Evolutionary conservation across 2,329 filamentous ascomycete genomes (phyloP), one percentile per base, ranked within the genome.

Genomic region (Trichoderma harzianum): DNA sequence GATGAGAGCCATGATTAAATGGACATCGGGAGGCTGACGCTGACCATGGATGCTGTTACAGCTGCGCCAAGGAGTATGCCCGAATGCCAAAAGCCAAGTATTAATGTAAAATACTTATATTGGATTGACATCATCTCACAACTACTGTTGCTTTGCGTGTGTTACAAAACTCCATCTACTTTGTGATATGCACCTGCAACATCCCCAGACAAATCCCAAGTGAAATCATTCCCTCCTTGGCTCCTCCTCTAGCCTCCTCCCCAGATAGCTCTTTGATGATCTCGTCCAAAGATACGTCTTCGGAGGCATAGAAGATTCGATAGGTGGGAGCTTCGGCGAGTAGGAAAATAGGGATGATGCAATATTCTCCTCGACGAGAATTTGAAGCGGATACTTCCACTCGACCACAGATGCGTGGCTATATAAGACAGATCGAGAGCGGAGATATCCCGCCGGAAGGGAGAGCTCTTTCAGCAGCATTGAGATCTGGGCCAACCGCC

Each of bases 171-270:
- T 43, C 3, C 3, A 43, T n/a, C 39, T 3, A n/a, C 16, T n/a
- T 10, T n/a, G 39, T 18, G 7, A 10, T n/a, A 43, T n/a, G 7
- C 16, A 18, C n/a, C 16, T 43, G 7, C 7, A 10, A 3, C 16
- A 43, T n/a, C 16, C 39, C 18, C 8, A 10, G 7, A 43, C 0
- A 43, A 43, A 92, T 88, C 0, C 96, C 96, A 6, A 98, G 84
- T 3, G 93, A 90, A n/a, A 88, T 81, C 63, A 98, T 95, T 0
- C 95, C 92, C 71, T 88, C 90, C 77, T 97, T 94, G 70, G 93
- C 93, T 8, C 93, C 92, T 71, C 92, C 90, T 78, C 94, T 96
- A 10, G 93, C 91, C 72, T 91, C 88, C 1, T 86, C 84, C 36
- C 7, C 16, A 7, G 88, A 85, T 0, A 98, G 83, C 8, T 89